These are phyloP conservation scores for Megacollybia platyphylla DNA, from an alignment of 1,284 basidiomycete species.

Conservation along the genomic window DNA sequence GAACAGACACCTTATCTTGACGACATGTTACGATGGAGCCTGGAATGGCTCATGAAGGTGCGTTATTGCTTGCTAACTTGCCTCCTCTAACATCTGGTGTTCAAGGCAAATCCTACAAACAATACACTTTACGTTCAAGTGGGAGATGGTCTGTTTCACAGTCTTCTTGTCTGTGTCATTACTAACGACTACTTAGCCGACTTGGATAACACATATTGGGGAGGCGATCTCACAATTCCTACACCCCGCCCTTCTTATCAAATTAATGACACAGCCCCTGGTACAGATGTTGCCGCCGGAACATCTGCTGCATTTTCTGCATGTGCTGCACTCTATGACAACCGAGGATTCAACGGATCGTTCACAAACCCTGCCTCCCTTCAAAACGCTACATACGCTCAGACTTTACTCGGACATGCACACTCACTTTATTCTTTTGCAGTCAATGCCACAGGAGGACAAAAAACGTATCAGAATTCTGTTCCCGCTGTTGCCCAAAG, in stretches of 20 bases:
- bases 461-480: conserved; percentile 48
- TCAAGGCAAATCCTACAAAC: conserved; percentile 69
- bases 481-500: conserved; percentile 51
- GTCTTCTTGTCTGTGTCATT: neutral
- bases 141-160: conserved; percentile 30
- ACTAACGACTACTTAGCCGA: conserved; percentile 20
- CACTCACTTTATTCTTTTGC: conserved; percentile 64
- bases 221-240: conserved; percentile 75
- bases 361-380: conserved; percentile 52
- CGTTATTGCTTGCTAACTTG: conserved; percentile 15
- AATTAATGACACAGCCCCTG: conserved; percentile 69
- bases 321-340: conserved; percentile 70
- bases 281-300: conserved; percentile 80
- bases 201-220: conserved; percentile 76
- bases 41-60: conserved; percentile 83
- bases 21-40: conserved; percentile 76
- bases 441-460: conserved; percentile 44
- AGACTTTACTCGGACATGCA: conserved; percentile 61
- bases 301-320: conserved; percentile 80
- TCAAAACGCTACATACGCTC: conserved; percentile 64
- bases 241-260: conserved; percentile 62
- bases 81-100: neutral
- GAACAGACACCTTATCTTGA: conserved; percentile 86
- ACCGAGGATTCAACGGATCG: conserved; percentile 34
- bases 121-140: conserved; percentile 74